phyloP scores from a whole-genome alignment of 192 early-diverging fungal genomes.

The Chytriomyces sp. region DNA sequence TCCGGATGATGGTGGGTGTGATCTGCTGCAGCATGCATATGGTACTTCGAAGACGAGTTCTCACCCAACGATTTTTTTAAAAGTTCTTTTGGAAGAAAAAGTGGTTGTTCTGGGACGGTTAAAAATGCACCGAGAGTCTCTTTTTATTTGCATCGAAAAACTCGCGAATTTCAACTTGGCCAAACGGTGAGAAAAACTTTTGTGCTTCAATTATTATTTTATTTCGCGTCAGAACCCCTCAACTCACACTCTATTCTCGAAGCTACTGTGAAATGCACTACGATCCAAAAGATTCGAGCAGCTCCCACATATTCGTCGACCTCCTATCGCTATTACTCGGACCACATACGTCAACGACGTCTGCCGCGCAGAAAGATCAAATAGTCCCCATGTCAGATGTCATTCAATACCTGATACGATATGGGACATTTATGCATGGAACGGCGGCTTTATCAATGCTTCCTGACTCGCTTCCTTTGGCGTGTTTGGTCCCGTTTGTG shows the following conservation, averaged over 20 bases:
- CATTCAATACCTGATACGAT: constrained; percentile 63
- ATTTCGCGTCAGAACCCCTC: neutral
- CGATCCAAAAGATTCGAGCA: constrained; percentile 14
- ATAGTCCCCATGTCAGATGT: constrained; percentile 59
- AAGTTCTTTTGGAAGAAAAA: constrained; percentile 81
- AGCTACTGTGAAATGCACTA: constrained; percentile 54
- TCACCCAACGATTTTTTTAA: neutral
- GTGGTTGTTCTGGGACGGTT: constrained; percentile 80
- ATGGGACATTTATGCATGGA: constrained; percentile 72
- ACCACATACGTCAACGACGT: constrained; percentile 21
- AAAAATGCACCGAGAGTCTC: constrained; percentile 84
- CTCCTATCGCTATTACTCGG: constrained; percentile 68
- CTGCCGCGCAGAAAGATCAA: constrained; percentile 34
- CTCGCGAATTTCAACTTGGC: constrained; percentile 72
- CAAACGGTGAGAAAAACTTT: constrained; percentile 56
- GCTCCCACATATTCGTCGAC: constrained; percentile 62
- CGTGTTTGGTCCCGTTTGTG: constrained; percentile 56
- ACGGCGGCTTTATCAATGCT: constrained; percentile 52
- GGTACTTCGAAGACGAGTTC: neutral
- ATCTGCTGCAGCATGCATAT: too few species aligned
- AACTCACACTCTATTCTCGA: neutral
- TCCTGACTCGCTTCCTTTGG: constrained; percentile 54
- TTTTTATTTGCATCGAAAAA: constrained; percentile 81
- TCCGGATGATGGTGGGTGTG: constrained; percentile 68
- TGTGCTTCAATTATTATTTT: too few species aligned